phyloP scores from a whole-genome alignment of 371 early-diverging fungal genomes.

The Funneliformis caledonium region DNA sequence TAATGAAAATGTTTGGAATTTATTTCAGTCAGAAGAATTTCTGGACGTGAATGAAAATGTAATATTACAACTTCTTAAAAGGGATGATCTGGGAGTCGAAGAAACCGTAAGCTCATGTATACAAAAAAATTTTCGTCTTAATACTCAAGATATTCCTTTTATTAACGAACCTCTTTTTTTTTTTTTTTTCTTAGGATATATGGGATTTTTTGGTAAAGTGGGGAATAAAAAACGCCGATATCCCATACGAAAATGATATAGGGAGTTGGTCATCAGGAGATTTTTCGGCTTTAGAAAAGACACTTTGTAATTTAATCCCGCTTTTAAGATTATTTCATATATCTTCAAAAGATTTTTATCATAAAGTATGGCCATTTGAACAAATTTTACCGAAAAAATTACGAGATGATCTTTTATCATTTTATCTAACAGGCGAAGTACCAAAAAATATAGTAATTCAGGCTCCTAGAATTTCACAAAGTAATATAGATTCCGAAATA shows the following conservation, averaged over 20 bases:
- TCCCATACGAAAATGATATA: neutral
- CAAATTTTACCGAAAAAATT: neutral
- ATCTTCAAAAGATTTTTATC: conserved; percentile 23
- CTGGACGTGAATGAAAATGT: neutral
- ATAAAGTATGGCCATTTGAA: conserved; percentile 28
- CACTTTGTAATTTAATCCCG: neutral
- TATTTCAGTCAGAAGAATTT: conserved; percentile 8
- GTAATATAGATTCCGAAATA: conserved; percentile 9
- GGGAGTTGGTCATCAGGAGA: neutral
- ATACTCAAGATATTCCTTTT: neutral
- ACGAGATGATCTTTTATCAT: neutral
- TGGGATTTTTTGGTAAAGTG: conserved; percentile 22
- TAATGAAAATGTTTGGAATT: conserved; percentile 7
- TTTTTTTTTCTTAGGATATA: conserved; percentile 14
- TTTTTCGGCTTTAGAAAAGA: neutral
- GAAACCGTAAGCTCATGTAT: conserved; percentile 7
- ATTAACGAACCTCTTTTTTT: neutral
- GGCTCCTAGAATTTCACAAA: neutral
- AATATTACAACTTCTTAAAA: neutral
- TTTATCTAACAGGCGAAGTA: neutral
- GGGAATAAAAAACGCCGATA: conserved; percentile 5
- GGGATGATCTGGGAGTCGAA: conserved; percentile 3
- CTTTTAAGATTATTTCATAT: neutral
- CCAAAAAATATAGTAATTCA: neutral
- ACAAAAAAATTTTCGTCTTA: neutral